phyloP scores from a whole-genome alignment of 225 moss, liverwort and hornwort species.

The Sphagnum tenellum region DNA sequence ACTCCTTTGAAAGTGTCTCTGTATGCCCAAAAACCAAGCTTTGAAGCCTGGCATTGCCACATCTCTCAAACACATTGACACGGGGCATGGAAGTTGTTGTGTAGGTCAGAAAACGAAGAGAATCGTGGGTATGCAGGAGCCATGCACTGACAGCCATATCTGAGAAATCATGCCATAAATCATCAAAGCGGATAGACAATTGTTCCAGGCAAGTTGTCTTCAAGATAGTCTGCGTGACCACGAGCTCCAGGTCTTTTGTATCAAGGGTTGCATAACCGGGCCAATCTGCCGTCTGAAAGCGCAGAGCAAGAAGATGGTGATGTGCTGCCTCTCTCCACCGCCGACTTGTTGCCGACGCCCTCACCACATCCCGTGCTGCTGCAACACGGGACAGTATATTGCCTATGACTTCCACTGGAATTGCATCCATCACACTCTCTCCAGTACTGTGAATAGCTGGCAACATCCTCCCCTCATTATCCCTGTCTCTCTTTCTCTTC shows the following conservation, averaged over 20 bases:
- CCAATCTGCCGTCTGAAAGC: constrained; percentile 51
- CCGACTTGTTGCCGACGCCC: constrained; percentile 64
- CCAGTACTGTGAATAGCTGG: no score
- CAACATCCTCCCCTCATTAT: no score
- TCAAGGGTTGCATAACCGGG: constrained; percentile 31
- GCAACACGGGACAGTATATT: constrained; percentile 71
- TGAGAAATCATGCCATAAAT: constrained; percentile 24
- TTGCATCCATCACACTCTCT: constrained; percentile 38
- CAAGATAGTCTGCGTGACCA: constrained; percentile 64
- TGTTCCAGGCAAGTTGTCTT: constrained; percentile 62
- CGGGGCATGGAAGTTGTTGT: constrained; percentile 55
- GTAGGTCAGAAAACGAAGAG: constrained; percentile 57
- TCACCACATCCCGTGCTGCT: constrained; percentile 66
- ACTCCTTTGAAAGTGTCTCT: constrained; percentile 9
- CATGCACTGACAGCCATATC: constrained; percentile 70
- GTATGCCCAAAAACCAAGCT: constrained; percentile 47
- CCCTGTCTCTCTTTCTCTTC: no score
- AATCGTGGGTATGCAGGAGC: constrained; percentile 74
- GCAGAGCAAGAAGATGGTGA: constrained; percentile 59
- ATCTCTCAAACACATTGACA: constrained; percentile 55
- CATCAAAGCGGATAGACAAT: constrained; percentile 46
- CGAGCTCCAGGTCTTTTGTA: constrained; percentile 49
- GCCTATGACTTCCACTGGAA: constrained; percentile 73
- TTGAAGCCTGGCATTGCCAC: constrained; percentile 59
- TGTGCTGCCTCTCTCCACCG: constrained; percentile 74